These are phyloP conservation scores for Melanomma pulvis-pyrius DNA, from an alignment of 495 filamentous ascomycete species.

Conservation along the genomic window DNA sequence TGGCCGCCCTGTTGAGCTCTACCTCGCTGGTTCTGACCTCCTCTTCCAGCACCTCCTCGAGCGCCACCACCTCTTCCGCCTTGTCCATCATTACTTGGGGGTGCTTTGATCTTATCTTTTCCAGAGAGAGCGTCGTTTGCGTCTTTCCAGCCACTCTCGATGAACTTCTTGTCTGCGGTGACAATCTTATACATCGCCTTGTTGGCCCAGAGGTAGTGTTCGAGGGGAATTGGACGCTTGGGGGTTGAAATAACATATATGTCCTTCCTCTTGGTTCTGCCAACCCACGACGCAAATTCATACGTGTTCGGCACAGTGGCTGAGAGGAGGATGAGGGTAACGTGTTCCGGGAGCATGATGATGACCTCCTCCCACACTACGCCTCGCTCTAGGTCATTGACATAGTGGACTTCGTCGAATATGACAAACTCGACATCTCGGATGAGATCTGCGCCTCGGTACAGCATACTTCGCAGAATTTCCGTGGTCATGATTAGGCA, in stretches of 20 bases:
- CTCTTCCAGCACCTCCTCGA: conserved; percentile 44
- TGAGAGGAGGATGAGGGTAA: conserved; percentile 90
- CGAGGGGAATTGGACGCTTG: conserved; percentile 90
- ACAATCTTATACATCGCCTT: conserved; percentile 95
- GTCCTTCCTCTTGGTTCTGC: conserved; percentile 96
- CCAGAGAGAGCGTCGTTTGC: conserved; percentile 82
- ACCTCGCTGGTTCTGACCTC: conserved; percentile 53
- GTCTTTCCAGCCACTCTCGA: conserved; percentile 92
- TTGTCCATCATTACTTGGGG: conserved; percentile 47
- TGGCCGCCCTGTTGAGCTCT: conserved; percentile 53
- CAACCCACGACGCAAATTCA: conserved; percentile 98
- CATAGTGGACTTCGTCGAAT: conserved; percentile 98
- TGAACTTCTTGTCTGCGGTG: conserved; percentile 83
- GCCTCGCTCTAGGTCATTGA: conserved; percentile 95
- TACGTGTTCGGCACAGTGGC: conserved; percentile 97
- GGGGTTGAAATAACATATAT: conserved; percentile 98
- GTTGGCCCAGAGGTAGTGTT: conserved; percentile 93
- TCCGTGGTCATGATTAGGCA: conserved; percentile 99
- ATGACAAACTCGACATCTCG: conserved; percentile 98
- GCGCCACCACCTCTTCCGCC: conserved; percentile 32
- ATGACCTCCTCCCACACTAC: conserved; percentile 99
- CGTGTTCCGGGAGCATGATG: conserved; percentile 97
- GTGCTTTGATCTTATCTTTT: conserved; percentile 73
- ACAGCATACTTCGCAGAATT: conserved; percentile 97
- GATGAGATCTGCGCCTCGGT: conserved; percentile 93